Conservation (phyloP, 139 green algal species). For the Chlorella ohadii region DNA sequence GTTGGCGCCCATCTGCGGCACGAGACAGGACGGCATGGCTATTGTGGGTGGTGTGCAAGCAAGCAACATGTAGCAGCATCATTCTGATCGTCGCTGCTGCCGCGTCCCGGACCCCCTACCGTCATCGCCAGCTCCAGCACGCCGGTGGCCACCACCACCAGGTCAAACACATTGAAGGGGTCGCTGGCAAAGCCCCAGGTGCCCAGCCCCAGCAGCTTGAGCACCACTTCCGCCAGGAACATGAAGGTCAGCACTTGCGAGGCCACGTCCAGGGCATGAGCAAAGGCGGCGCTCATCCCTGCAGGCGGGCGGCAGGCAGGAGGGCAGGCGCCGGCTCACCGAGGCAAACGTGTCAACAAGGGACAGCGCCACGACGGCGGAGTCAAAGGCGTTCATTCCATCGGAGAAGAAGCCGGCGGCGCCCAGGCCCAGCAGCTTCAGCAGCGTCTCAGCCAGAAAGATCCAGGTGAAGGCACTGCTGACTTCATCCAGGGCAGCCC, state of each 20-base stretch:
- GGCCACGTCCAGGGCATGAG: slow-evolving; percentile 31
- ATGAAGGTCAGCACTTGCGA: slow-evolving; percentile 74
- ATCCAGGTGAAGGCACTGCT: slow-evolving; percentile 76
- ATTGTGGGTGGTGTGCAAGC: too few species aligned
- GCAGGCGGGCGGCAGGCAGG: background rate
- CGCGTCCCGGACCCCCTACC: background rate
- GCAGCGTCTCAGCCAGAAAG: slow-evolving; percentile 69
- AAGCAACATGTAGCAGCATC: too few species aligned
- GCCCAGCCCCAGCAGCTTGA: slow-evolving; percentile 76
- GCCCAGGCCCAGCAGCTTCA: slow-evolving; percentile 75
- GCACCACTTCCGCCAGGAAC: slow-evolving; percentile 69
- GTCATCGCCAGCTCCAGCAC: slow-evolving; percentile 47
- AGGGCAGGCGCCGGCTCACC: slow-evolving; percentile 11
- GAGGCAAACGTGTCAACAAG: slow-evolving; percentile 48
- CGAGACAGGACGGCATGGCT: too few species aligned
- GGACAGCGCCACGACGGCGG: slow-evolving; percentile 62
- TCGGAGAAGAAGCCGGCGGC: slow-evolving; percentile 65
- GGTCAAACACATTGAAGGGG: slow-evolving; percentile 83
- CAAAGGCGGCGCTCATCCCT: slow-evolving; percentile 36
- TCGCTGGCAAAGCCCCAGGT: slow-evolving; percentile 66
- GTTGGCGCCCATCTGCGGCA: slow-evolving; percentile 10
- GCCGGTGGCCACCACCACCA: slow-evolving; percentile 62
- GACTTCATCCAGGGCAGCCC: slow-evolving; percentile 28
- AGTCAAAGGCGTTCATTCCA: slow-evolving; percentile 80
- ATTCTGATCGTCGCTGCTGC: too few species aligned